Base-by-base conservation (phyloP, 768 basidiomycete species). In the Chalciporus chontae region DNA sequence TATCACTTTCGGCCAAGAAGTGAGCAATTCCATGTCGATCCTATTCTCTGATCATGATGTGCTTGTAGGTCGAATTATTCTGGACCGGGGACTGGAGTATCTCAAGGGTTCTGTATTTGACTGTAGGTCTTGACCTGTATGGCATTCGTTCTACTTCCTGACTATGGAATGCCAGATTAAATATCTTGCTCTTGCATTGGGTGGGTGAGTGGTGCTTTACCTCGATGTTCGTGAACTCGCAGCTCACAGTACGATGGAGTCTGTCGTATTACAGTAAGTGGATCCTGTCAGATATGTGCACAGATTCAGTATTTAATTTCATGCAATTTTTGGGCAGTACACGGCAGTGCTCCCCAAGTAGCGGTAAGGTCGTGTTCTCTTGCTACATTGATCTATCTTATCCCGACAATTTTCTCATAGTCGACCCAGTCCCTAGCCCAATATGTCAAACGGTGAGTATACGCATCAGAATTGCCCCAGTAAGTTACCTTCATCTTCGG, bases 1-100 rank as follows among this genome's bases (percentile, higher is more conserved):
- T 24, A 67, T 74, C 46, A 76, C 72, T 10, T 50, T 75, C 8
- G 67, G 71, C 36, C 64, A 71, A 39, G 73, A 75, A 64, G 73
- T 69, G 52, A 15, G 53, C 44, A 15, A 10, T 6, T 5, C 17
- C 17, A 31, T 43, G 26, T 29, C 3, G 17, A 18, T 26, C 10
- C 18, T 8, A 7, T 8, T 43, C 17, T 43, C 29, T 29, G 9
- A 19, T 36, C 8, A 5, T 31, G 11, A 29, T 11, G 31, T 19
- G n/a, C 11, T 11, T 23, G 18, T 50, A 73, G 74, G 59, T 70
- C 9, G 59, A 67, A 41, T 67, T 72, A 45, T 76, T 74, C 53
- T 76, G 74, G 73, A 63, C 58, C 5, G 69, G 71, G 10, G 45
- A 59, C 45, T 73, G 69, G 66, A 64, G 65, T 1, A 50, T 63